Evolutionary conservation across 2,329 filamentous ascomycete species (phyloP).

Genomic region (Ambrosiella cleistominuta): DNA sequence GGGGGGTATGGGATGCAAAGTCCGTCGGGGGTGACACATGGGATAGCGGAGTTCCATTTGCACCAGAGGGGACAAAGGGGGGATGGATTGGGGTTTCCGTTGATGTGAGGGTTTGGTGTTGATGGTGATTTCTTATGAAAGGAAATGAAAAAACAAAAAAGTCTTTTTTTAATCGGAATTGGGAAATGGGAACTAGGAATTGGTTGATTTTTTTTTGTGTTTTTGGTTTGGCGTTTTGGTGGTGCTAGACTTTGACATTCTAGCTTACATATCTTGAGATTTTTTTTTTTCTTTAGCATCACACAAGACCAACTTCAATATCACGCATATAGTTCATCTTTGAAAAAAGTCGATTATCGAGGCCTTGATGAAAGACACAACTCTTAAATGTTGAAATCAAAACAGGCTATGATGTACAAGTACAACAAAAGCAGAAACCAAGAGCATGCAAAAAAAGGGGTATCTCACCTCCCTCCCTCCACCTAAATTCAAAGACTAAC

Average conservation of each 20-base stretch:
- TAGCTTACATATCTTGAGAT: too few relatives aligned
- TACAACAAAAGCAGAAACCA: background rate
- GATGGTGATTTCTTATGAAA: background rate
- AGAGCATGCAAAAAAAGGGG: background rate
- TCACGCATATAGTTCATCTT: background rate
- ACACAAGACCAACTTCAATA: too few relatives aligned
- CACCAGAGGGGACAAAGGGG: background rate
- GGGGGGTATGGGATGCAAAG: background rate
- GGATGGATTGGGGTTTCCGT: slow-evolving; percentile 4
- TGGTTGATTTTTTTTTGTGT: too few relatives aligned
- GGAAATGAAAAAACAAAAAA: too few relatives aligned
- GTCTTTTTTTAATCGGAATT: too few relatives aligned
- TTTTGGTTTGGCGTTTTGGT: too few relatives aligned
- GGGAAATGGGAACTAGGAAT: too few relatives aligned
- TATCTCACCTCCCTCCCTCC: background rate
- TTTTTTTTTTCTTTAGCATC: too few relatives aligned
- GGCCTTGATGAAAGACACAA: background rate
- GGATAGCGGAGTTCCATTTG: slow-evolving; percentile 5
- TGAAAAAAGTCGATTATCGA: background rate
- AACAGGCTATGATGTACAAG: background rate
- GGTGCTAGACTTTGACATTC: too few relatives aligned
- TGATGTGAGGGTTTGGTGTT: slow-evolving; percentile 1
- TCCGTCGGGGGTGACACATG: slow-evolving; percentile 2
- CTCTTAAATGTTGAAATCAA: background rate
- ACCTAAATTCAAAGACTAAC: background rate